Base-by-base conservation (phyloP, 805 yeast species). In the Ogataea neopini region DNA sequence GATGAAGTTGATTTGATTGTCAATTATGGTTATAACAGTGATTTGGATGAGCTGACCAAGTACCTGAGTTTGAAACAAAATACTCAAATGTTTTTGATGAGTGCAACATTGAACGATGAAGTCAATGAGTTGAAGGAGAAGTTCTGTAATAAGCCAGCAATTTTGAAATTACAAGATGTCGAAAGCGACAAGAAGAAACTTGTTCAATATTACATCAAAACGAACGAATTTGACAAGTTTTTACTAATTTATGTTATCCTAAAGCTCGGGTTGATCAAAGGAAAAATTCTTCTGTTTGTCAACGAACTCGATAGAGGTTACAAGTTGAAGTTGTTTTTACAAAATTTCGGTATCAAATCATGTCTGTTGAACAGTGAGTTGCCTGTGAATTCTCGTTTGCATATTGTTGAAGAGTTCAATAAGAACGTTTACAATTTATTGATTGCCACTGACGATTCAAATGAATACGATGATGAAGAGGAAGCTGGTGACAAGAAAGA, bases 221-320 rank as follows among this genome's bases (percentile, higher is more conserved):
- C 94, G 15, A 73, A 81, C 28, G 99, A 94, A 67, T 80, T 89
- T 60, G 99, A 94, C 68, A 94, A 94, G 67, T 94, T 92, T 64
- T 71, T 94, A 56, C 71, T 94, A 43, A 83, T 94, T 37, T 94
- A 92, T 63, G 97, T 94, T 38, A 90, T 94, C 36, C 86, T 90
- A 77, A 94, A 94, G 67, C 77, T 94, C 60, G 80, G 81, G 50
- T 75, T 94, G 54, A 86, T 94, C 63, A 86, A 87, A 66, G 99
- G 99, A 25, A 94, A 94, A 66, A 84, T 96, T 1, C 70, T 94
- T 37, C 72, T 91, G 6, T 94, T 94, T 72, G 98, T 94, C 40
- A 94, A 94, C 65, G 86, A 87, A 60, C 87, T 92, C 53, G 98
- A 94, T 63, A 84, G 99, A 71, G 96, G 97, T 32, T 94, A 92